Evolutionary conservation across 2,329 filamentous ascomycete genomes (phyloP), one percentile per base, ranked within the genome.

Genomic region (Ascochyta viciae-villosae): DNA sequence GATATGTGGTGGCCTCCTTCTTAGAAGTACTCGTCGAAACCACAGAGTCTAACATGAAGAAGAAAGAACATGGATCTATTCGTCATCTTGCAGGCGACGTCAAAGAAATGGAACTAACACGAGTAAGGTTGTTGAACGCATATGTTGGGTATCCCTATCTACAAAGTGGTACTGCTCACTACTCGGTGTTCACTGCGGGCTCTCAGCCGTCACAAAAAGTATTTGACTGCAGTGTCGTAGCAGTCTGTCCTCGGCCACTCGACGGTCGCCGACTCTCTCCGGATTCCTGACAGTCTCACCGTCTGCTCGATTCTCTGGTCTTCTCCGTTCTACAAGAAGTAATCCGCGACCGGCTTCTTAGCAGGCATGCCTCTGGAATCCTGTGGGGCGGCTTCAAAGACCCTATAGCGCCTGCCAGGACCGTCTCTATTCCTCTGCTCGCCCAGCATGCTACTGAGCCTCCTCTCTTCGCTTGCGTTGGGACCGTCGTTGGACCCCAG

Each of bases 341-440:
- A 99, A 78, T 98, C 94, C 13, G 92, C 92, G 49, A 96, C 92
- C 3, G 95, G 95, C 78, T 98, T 98, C 85, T 99, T 99, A 3
- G 95, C 95, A 56, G 95, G 95, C 95, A 99, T 99, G 4, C 95
- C 95, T 67, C 95, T 85, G 1, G 90, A 92, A 76, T 98, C 95
- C 79, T 99, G 95, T 48, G 95, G 93, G 50, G 95, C 95, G 0
- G 95, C 95, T 71, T 98, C 93, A 74, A 99, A 99, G 9, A 99
- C 94, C 33, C 94, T 83, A 78, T 99, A 99, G 64, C 95, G 83
- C 68, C 95, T 85, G 3, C 93, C 95, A 1, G 95, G 95, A 1
- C 93, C 93, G 55, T 78, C 75, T 39, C 80, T 71, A 33, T 81
- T 76, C 34, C 60, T 58, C 51, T 67, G 70, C 64, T 74, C 72